Evolutionary conservation across 192 early-diverging fungal genomes (phyloP).

Genomic region (Coemansia sp.): DNA sequence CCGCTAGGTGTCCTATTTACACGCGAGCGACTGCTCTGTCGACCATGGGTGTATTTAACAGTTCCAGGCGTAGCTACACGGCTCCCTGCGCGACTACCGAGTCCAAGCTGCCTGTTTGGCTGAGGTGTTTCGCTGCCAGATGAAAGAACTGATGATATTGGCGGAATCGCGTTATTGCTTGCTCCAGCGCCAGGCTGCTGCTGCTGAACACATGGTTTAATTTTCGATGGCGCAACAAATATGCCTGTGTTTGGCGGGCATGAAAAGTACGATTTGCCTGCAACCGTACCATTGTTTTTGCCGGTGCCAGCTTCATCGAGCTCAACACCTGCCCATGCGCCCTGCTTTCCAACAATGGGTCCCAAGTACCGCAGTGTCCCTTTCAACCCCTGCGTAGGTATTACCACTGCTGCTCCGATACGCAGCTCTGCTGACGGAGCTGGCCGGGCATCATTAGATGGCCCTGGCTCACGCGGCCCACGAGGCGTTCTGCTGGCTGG

Average conservation of each 20-base stretch:
- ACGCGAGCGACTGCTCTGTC: slow-evolving; percentile 15
- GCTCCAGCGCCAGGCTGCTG: neutral
- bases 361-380: slow-evolving; percentile 75
- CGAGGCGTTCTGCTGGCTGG: neutral
- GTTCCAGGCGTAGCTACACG: neutral
- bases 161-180: neutral
- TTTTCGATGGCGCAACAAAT: slow-evolving; percentile 68
- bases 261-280: slow-evolving; percentile 66
- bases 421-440: slow-evolving; percentile 19
- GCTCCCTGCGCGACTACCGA: neutral
- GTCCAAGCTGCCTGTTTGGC: slow-evolving; percentile 1
- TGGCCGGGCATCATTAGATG: neutral
- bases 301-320: slow-evolving; percentile 68
- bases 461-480: neutral
- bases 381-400: slow-evolving; percentile 57
- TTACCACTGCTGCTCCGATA: slow-evolving; percentile 61
- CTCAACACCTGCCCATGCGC: slow-evolving; percentile 78
- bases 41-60: neutral
- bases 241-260: slow-evolving; percentile 69
- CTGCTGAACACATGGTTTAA: slow-evolving; percentile 13
- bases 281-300: slow-evolving; percentile 75
- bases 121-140: slow-evolving; percentile 2
- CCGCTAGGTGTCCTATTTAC: slow-evolving; percentile 24
- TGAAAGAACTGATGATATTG: slow-evolving; percentile 14
- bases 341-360: slow-evolving; percentile 68